These are phyloP conservation scores for Alternaria brassicae DNA, from an alignment of 2,329 filamentous ascomycete genomes.

Conservation along the genomic window DNA sequence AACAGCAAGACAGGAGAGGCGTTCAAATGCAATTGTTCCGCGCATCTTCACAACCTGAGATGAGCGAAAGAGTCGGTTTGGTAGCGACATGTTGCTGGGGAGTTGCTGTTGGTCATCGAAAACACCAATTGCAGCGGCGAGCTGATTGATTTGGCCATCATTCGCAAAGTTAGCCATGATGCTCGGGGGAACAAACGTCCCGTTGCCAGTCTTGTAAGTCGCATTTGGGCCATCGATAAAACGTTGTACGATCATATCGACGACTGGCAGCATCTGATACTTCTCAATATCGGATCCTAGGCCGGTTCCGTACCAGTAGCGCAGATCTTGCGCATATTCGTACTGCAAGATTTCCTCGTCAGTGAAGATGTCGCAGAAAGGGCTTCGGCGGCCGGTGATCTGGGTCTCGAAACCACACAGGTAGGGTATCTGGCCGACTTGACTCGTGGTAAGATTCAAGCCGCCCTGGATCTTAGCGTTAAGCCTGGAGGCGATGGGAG, in stretches of 20 bases:
- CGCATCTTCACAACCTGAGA: conserved; percentile 68
- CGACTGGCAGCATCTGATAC: conserved; percentile 68
- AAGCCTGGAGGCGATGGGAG: conserved; percentile 62
- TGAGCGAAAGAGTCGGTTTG: conserved; percentile 61
- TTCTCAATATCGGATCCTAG: conserved; percentile 62
- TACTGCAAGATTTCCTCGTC: conserved; percentile 68
- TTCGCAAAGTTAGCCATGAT: conserved; percentile 70
- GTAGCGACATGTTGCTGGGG: conserved; percentile 56
- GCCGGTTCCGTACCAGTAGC: conserved; percentile 71
- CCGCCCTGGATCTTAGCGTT: conserved; percentile 62
- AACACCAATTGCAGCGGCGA: conserved; percentile 66
- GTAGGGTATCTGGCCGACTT: conserved; percentile 68
- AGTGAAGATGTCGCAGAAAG: conserved; percentile 69
- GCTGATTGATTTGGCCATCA: conserved; percentile 70
- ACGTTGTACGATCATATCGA: conserved; percentile 61
- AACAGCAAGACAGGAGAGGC: conserved; percentile 59
- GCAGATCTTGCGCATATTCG: conserved; percentile 71
- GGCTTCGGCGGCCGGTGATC: conserved; percentile 65
- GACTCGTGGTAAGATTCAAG: conserved; percentile 61
- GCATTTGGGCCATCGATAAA: conserved; percentile 62
- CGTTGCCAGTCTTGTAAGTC: conserved; percentile 58
- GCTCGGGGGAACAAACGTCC: conserved; percentile 60
- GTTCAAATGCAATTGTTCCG: conserved; percentile 70
- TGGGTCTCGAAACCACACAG: conserved; percentile 76
- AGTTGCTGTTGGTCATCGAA: conserved; percentile 65